A percentile compares a stretch with the other conserved stretches of the same genome.
These are phyloP conservation scores for Amphibolis antarctica DNA, from an alignment of 106 monocot species.

Conservation along the genomic window DNA sequence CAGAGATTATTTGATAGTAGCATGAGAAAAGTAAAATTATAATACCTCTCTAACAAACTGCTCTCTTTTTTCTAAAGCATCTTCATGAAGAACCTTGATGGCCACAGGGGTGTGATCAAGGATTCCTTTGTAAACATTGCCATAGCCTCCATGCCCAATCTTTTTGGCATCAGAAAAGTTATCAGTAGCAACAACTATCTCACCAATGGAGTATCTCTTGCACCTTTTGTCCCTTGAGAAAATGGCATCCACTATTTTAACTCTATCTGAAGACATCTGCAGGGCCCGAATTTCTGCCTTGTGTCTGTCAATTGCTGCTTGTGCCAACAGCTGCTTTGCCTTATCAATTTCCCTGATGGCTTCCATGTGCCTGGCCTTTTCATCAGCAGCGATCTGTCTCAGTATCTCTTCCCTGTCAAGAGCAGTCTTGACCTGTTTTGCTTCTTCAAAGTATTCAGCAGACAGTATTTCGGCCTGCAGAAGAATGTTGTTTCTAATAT, in stretches of 20 bases:
- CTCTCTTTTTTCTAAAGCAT: constrained; percentile 39
- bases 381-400: constrained; percentile 35
- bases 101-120: constrained; percentile 88
- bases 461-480: constrained; percentile 45
- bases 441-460: constrained; percentile 39
- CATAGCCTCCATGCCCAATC: constrained; percentile 83
- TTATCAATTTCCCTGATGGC: constrained; percentile 34
- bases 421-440: constrained; percentile 41
- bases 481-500: neutral
- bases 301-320: constrained; percentile 36
- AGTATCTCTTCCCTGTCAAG: constrained; percentile 37
- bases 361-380: constrained; percentile 43
- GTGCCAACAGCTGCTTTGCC: constrained; percentile 27
- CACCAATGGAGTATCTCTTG: constrained; percentile 43
- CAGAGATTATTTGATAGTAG: no score
- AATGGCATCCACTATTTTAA: constrained; percentile 25
- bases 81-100: constrained; percentile 62
- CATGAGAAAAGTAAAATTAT: neutral
- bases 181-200: constrained; percentile 75
- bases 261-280: constrained; percentile 30
- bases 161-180: constrained; percentile 72
- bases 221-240: constrained; percentile 34
- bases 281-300: constrained; percentile 37
- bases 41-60: constrained; percentile 90
- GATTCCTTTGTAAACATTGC: constrained; percentile 62